A percentile compares a stretch with the other conserved stretches of the same genome.
Conservation (phyloP, 768 basidiomycete genomes). For the Russula olivacea region DNA sequence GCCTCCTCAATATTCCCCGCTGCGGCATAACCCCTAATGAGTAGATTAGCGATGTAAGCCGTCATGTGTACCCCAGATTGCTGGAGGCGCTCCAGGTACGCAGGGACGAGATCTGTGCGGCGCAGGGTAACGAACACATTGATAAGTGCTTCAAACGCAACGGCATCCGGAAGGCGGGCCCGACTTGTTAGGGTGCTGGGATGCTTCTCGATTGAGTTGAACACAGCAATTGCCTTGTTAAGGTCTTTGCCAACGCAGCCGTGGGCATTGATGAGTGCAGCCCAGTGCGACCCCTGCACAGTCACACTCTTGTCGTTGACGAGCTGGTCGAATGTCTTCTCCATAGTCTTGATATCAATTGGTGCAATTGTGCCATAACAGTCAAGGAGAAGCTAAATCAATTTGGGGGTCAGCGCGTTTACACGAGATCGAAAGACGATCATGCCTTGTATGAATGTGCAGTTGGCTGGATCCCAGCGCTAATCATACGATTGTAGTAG, state of each 20-base stretch:
- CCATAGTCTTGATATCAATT: constrained; percentile 65
- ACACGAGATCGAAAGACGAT: not conserved
- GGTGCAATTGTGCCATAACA: constrained; percentile 84
- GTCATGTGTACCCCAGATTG: constrained; percentile 74
- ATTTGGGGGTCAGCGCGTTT: constrained; percentile 12
- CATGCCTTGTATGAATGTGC: constrained; percentile 91
- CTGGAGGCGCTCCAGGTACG: constrained; percentile 58
- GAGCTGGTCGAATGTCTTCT: constrained; percentile 59
- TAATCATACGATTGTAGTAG: constrained; percentile 64
- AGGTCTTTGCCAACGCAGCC: constrained; percentile 77
- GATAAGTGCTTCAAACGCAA: constrained; percentile 86
- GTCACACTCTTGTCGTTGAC: constrained; percentile 41
- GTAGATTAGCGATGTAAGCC: constrained; percentile 87
- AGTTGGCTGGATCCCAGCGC: constrained; percentile 62
- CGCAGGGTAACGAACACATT: constrained; percentile 77
- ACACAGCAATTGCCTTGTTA: constrained; percentile 66
- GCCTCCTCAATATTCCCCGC: constrained; percentile 66
- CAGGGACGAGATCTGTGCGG: constrained; percentile 68
- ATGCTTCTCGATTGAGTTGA: constrained; percentile 64
- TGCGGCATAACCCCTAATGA: constrained; percentile 68
- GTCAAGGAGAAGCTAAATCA: constrained; percentile 71
- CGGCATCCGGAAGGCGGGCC: constrained; percentile 59
- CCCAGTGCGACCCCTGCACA: constrained; percentile 65
- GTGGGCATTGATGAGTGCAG: constrained; percentile 82
- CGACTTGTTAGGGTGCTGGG: constrained; percentile 36